A percentile compares a stretch with the other conserved stretches of the same genome.
Evolutionary conservation across 352 stramenopile genomes (phyloP).

Genomic region (Phytophthora melonis): DNA sequence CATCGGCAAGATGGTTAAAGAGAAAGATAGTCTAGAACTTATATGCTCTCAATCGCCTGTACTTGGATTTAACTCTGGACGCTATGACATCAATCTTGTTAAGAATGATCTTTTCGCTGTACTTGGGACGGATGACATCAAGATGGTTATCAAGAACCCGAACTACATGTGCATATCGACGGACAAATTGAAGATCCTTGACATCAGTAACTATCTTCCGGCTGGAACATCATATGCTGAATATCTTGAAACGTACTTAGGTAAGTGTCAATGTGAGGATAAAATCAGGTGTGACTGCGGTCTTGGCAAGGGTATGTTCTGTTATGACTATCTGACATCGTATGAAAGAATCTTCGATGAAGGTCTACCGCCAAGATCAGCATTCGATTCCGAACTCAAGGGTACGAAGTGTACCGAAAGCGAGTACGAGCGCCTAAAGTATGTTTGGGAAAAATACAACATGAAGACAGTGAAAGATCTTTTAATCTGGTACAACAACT

Average conservation of each 20-base stretch:
- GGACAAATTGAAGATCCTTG: constrained; percentile 36
- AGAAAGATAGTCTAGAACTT: too few species aligned
- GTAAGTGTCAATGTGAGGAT: constrained; percentile 36
- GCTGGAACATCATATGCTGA: constrained; percentile 33
- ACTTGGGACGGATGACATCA: constrained; percentile 11
- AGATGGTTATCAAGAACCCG: constrained; percentile 28
- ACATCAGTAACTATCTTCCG: constrained; percentile 44
- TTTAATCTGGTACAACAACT: constrained; percentile 29
- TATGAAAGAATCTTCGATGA: constrained; percentile 16
- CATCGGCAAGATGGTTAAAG: too few species aligned
- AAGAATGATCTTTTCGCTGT: constrained; percentile 25
- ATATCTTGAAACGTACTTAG: constrained; percentile 41
- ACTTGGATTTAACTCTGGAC: neutral
- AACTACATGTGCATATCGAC: constrained; percentile 31
- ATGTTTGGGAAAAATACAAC: constrained; percentile 41
- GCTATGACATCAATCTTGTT: constrained; percentile 10
- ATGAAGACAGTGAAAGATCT: constrained; percentile 48
- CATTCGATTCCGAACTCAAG: constrained; percentile 11
- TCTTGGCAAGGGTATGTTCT: neutral
- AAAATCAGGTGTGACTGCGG: constrained; percentile 39
- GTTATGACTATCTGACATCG: constrained; percentile 38
- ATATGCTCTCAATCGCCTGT: neutral
- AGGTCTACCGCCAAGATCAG: constrained; percentile 14
- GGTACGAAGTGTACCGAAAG: constrained; percentile 20
- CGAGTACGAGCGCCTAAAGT: constrained; percentile 40